These are phyloP conservation scores for Usnea hakonensis DNA, from an alignment of 495 filamentous ascomycete genomes.

Conservation along the genomic window DNA sequence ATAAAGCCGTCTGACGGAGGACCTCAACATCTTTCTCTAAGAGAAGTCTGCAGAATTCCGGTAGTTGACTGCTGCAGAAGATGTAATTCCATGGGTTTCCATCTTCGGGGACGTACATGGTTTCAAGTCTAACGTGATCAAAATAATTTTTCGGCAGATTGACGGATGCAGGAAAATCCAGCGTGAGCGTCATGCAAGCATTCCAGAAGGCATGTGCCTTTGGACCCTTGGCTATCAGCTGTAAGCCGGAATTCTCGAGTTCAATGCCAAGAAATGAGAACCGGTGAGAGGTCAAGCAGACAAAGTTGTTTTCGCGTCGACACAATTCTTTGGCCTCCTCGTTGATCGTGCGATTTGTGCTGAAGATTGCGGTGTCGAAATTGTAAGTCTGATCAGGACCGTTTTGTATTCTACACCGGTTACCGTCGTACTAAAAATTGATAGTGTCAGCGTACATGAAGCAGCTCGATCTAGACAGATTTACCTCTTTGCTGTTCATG, in stretches of 20 bases:
- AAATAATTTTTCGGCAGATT: neutral
- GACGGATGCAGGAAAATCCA: neutral
- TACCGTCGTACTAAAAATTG: neutral
- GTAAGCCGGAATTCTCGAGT: neutral
- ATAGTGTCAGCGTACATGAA: neutral
- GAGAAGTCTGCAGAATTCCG: neutral
- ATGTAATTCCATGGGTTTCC: neutral
- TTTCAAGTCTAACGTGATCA: too few species aligned
- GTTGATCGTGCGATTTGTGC: neutral
- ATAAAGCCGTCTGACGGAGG: neutral
- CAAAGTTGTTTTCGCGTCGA: neutral
- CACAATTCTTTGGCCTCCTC: neutral
- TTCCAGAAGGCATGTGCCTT: neutral
- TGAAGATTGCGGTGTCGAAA: neutral
- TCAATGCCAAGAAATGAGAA: neutral
- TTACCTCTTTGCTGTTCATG: neutral
- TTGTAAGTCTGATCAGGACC: neutral
- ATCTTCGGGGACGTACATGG: neutral
- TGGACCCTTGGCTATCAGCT: neutral
- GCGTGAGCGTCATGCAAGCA: neutral
- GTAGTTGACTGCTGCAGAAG: neutral
- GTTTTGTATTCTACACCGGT: neutral
- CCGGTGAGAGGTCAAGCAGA: neutral
- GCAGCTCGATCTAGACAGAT: neutral
- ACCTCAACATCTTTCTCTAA: neutral